Evolutionary conservation across 352 stramenopile species (phyloP), one percentile per base, ranked within the genome.

Genomic region (Pythium apleroticum): DNA sequence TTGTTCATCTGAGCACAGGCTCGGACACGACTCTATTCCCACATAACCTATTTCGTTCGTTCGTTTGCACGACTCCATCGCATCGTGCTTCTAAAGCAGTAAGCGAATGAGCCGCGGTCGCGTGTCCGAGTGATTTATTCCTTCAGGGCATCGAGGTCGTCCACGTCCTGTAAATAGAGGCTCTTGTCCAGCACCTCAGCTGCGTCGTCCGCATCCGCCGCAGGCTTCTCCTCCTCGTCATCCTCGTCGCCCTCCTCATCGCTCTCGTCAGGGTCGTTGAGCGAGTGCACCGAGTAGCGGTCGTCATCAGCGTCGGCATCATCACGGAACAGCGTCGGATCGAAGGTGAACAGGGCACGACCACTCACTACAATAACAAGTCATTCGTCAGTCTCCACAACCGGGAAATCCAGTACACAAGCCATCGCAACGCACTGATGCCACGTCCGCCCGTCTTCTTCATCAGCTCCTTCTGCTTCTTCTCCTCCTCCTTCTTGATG

Each of bases 281-380:
- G 68, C 33, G 83, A 81, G 55, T 91, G 79, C 43, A 91, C 70
- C 22, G 84, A 89, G 71, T 96, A 95, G 52, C 75, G 72, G 57
- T 96, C 86, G 30, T 95, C 89, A 64, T 91, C 86, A 58, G 90
- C 89, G 69, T 91, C 89, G 27, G 90, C 90, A 49, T 97, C 90
- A 74, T 97, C 90, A 56, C 84, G 82, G 84, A 97, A 97, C 73
- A 97, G 77, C 31, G 85, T 91, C 30, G 91, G 86, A 65, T 97
- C 89, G 76, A 78, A 96, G 33, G 88, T 90, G 76, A 97, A 97
- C 69, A 97, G 69, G 31, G 89, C 88, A 78, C 90, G 84, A 78
- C 90, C 90, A 86, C 86, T 97, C 80, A 97, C 86, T 91, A 58
- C 60, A 69, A 58, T 49, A 50, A 24, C 24, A 63, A 56, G 30